Conservation (phyloP, 192 early-diverging fungal species). For the Bifiguratus adelaidae region DNA sequence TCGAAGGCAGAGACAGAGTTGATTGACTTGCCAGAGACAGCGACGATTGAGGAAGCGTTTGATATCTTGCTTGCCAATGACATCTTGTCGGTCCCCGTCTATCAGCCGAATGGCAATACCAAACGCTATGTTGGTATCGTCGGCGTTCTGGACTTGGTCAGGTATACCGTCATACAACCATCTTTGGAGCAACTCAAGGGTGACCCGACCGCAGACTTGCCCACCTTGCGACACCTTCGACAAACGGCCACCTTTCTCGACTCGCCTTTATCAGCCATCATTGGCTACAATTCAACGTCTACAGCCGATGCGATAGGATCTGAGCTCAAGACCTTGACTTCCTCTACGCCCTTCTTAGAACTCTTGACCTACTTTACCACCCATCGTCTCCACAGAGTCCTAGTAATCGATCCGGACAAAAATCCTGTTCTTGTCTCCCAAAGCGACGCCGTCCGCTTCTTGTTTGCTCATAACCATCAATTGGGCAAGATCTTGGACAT, state of each 20-base stretch:
- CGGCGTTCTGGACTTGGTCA: slow-evolving; percentile 33
- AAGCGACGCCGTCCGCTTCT: slow-evolving; percentile 37
- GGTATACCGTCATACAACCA: slow-evolving; percentile 20
- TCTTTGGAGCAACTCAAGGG: slow-evolving; percentile 9
- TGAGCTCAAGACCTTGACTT: neutral
- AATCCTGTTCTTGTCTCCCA: slow-evolving; percentile 31
- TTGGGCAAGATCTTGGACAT: slow-evolving; percentile 34
- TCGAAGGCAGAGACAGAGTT: slow-evolving; percentile 9
- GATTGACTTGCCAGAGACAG: slow-evolving; percentile 33
- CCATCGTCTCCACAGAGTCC: slow-evolving; percentile 30
- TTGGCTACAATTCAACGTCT: too few species aligned
- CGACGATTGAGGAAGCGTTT: slow-evolving; percentile 44
- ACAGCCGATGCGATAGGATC: too few species aligned
- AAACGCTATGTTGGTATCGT: slow-evolving; percentile 40
- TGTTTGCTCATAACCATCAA: slow-evolving; percentile 36
- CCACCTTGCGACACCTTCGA: too few species aligned
- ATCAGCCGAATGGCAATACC: slow-evolving; percentile 16
- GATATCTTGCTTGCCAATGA: slow-evolving; percentile 35
- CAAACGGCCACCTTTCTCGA: too few species aligned
- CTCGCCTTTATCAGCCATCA: too few species aligned
- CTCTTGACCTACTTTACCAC: slow-evolving; percentile 23
- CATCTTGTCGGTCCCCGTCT: slow-evolving; percentile 45
- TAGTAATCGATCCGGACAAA: slow-evolving; percentile 21
- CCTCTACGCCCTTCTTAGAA: neutral
- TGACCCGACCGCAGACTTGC: too few species aligned